A percentile compares a stretch with the other conserved stretches of the same genome.
phyloP scores from a whole-genome alignment of 805 yeast species.

The Candida vartiovaarae region DNA sequence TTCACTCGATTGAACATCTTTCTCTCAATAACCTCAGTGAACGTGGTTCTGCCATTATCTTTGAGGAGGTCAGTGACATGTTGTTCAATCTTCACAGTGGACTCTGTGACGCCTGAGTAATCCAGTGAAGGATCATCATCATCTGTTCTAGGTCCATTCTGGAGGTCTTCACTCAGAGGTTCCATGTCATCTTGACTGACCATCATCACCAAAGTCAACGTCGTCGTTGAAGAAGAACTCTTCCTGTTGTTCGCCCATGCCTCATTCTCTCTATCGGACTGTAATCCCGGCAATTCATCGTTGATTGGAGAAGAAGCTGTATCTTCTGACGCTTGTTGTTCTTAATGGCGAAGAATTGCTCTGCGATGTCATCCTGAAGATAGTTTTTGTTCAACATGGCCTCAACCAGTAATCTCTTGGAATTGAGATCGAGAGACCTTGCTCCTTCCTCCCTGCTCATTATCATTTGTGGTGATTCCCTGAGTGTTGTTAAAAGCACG shows the following conservation, averaged over 20 bases:
- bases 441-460: not conserved
- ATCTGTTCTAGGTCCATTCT: constrained; percentile 11
- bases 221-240: constrained; percentile 3
- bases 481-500: constrained; percentile 14
- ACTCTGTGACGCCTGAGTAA: constrained; percentile 31
- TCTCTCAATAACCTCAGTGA: constrained; percentile 34
- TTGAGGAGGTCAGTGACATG: constrained; percentile 4
- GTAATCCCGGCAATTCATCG: constrained; percentile 17
- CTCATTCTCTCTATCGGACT: constrained; percentile 7
- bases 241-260: not conserved
- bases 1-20: constrained; percentile 9
- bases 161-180: constrained; percentile 2
- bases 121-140: constrained; percentile 18
- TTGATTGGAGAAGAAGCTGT: constrained; percentile 6
- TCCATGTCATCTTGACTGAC: constrained; percentile 10
- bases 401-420: constrained; percentile 17
- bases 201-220: constrained; percentile 29
- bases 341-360: constrained; percentile 5
- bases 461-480: constrained; percentile 3
- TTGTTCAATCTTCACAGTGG: constrained; percentile 41
- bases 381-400: constrained; percentile 11
- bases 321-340: constrained; percentile 19
- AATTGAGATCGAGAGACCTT: constrained; percentile 6
- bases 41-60: constrained; percentile 17
- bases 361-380: constrained; percentile 13